phyloP scores from a whole-genome alignment of 768 basidiomycete genomes.

The Pisolithus marmoratus region DNA sequence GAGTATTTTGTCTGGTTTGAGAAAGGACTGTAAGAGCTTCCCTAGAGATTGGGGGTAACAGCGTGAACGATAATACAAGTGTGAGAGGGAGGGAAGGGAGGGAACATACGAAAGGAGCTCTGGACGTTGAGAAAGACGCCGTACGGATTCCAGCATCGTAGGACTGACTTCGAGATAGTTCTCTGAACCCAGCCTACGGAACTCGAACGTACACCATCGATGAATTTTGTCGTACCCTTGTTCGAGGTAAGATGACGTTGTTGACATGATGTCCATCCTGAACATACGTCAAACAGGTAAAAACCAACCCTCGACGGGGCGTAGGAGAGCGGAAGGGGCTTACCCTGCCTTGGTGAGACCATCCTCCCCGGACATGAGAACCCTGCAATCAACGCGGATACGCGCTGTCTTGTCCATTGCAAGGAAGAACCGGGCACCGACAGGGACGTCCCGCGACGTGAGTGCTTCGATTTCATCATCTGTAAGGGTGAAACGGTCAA shows the following conservation, averaged over 20 bases:
- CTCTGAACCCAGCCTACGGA: constrained; percentile 72
- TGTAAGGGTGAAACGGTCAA: too few relatives aligned
- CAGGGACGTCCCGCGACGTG: too few relatives aligned
- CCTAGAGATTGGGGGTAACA: constrained; percentile 48
- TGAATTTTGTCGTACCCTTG: constrained; percentile 86
- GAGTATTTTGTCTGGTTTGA: constrained; percentile 82
- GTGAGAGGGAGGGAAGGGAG: too few relatives aligned
- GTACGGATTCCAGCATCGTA: too few relatives aligned
- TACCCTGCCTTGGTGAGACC: constrained; percentile 75
- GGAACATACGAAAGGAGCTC: too few relatives aligned
- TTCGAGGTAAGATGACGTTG: constrained; percentile 78
- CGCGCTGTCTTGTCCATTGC: too few relatives aligned
- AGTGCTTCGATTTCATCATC: too few relatives aligned
- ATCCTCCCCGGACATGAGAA: constrained; percentile 82
- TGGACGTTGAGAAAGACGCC: too few relatives aligned
- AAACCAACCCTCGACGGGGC: too few relatives aligned
- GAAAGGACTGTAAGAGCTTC: constrained; percentile 76
- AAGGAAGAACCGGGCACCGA: too few relatives aligned
- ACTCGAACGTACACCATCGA: constrained; percentile 81
- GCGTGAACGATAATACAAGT: too few relatives aligned
- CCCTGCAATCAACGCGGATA: constrained; percentile 77
- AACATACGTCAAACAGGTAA: too few relatives aligned
- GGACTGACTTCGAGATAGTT: constrained; percentile 63
- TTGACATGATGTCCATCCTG: constrained; percentile 85
- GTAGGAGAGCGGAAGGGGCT: constrained; percentile 8